Evolutionary conservation across 2,329 filamentous ascomycete genomes (phyloP), one percentile per base, ranked within the genome.

Genomic region (Teratosphaeria viscida): DNA sequence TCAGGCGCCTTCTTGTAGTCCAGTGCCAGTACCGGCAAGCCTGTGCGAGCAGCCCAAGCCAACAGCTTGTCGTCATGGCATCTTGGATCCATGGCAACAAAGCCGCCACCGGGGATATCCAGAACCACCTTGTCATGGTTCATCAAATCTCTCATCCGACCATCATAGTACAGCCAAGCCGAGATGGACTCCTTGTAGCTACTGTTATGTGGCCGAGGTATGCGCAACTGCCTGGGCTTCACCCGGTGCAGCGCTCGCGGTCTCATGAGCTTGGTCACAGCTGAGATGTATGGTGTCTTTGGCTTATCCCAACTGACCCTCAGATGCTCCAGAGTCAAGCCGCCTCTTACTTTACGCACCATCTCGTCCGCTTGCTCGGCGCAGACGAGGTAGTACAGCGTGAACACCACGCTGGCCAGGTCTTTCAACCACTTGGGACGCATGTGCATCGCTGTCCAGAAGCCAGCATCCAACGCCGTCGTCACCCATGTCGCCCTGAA

Each of bases 391-490:
- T 99, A 99, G 75, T 96, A 99, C 11, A 88, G 71, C 0, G 89
- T 89, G 74, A 96, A 97, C 54, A 90, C 78, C 23, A 97, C 80
- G 70, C 90, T 91, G 10, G 88, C 84, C 14, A 96, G 71, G 71
- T 97, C 92, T 47, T 91, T 82, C 52, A 96, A 66, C 84, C 89
- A 92, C 68, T 88, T 91, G 55, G 80, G 80, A 59, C 83, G 84
- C 64, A 99, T 92, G 68, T 85, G 87, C 94, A 99, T 99, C 37
- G 94, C 94, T 0, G 91, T 96, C 94, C 94, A 99, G 74, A 96
- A 99, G 1, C 94, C 94, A 5, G 94, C 94, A 68, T 99, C 94
- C 62, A 99, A 77, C 0, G 91, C 94, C 0, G 94, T 99, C 57
- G 94, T 86, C 16, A 97, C 84, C 94, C 94, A 99, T 71, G 94